Evolutionary conservation across 2,329 filamentous ascomycete species (phyloP).

Genomic region (Rhynchosporium agropyri): DNA sequence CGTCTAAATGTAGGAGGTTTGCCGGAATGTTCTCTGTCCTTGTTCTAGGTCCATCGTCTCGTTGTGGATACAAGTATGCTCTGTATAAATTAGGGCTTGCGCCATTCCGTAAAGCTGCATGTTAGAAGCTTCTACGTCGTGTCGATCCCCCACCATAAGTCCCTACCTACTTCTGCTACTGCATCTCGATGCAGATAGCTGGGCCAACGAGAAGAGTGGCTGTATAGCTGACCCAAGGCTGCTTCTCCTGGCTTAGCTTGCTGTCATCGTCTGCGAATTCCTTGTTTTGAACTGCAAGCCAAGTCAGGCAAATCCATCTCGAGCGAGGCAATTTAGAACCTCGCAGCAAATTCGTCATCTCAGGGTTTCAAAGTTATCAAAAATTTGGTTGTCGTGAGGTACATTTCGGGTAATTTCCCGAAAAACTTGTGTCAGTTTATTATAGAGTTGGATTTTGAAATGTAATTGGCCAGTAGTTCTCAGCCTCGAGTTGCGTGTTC

Average conservation of each 20-base stretch:
- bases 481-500: not conserved
- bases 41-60: not conserved
- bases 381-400: too few species aligned
- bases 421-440: too few species aligned
- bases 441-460: too few species aligned
- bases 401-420: too few species aligned
- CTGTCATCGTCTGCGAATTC: not conserved
- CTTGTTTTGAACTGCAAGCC: too few species aligned
- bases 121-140: not conserved
- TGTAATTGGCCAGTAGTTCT: not conserved
- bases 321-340: too few species aligned
- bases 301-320: too few species aligned
- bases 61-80: conserved; percentile 1
- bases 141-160: conserved; percentile 13
- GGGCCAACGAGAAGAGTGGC: not conserved
- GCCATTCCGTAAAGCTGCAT: conserved; percentile 13
- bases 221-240: not conserved
- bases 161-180: not conserved
- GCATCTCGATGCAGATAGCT: not conserved
- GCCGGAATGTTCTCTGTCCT: not conserved
- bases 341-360: too few species aligned
- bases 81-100: not conserved
- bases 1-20: conserved; percentile 5
- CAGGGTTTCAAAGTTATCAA: too few species aligned
- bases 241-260: not conserved